Percentiles rank a stretch among this genome's conserved stretches.
Evolutionary conservation across 2,329 filamentous ascomycete species (phyloP).

Genomic region (Colletotrichum cordylinicola): DNA sequence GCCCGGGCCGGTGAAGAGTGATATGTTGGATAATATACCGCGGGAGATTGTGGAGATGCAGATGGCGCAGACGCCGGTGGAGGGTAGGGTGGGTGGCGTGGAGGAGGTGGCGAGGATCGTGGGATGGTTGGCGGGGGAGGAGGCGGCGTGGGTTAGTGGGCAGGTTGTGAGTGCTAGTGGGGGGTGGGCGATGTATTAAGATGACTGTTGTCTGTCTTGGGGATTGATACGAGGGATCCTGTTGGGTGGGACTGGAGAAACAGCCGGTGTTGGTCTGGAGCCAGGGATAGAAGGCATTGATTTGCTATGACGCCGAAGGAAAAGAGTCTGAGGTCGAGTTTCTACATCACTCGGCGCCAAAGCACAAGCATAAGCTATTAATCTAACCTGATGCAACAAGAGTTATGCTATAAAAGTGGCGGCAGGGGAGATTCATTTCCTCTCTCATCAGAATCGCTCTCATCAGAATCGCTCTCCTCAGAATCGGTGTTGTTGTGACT

Average conservation of each 20-base stretch:
- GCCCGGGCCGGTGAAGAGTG: constrained; percentile 63
- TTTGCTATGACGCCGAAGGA: no score
- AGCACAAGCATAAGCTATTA: no score
- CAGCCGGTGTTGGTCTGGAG: fast-evolving
- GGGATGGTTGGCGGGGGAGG: constrained; percentile 56
- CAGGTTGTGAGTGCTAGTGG: constrained; percentile 63
- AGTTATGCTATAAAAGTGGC: no score
- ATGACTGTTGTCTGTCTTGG: neutral
- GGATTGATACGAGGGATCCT: neutral
- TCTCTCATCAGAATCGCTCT: no score
- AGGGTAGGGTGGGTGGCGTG: constrained; percentile 54
- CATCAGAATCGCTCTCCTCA: no score
- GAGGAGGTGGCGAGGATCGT: constrained; percentile 64
- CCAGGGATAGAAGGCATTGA: no score
- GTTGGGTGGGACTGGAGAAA: neutral
- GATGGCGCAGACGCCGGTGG: constrained; percentile 54
- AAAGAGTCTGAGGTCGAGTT: no score
- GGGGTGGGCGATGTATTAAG: constrained; percentile 34
- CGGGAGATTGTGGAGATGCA: constrained; percentile 53
- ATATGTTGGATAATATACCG: constrained; percentile 61
- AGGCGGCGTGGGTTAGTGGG: constrained; percentile 56
- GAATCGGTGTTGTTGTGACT: fast-evolving
- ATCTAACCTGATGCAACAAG: no score
- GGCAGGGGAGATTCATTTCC: no score
- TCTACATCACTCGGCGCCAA: no score